Percentiles rank a stretch among this genome's conserved stretches.
Conservation (phyloP, 495 filamentous ascomycete genomes). For the Penicillium dipodomyicola region DNA sequence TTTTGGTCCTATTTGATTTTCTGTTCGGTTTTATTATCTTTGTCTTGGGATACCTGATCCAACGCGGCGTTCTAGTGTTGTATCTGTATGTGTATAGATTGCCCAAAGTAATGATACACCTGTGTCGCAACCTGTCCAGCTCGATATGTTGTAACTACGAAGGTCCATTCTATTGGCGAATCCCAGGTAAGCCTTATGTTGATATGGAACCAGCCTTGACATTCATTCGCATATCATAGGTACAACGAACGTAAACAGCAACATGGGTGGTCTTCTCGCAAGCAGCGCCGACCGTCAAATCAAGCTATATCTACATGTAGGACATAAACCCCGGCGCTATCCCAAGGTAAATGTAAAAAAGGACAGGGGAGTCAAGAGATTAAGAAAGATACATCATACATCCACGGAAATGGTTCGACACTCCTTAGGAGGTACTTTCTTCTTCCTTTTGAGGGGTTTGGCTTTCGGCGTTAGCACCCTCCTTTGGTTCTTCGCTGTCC, state of each 20-base stretch:
- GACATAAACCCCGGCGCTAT: conserved; percentile 15
- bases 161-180: background rate
- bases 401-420: background rate
- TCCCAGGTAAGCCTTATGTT: background rate
- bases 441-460: conserved; percentile 10
- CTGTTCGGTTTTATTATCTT: background rate
- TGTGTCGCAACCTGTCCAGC: background rate
- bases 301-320: conserved; percentile 26
- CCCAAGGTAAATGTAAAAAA: conserved; percentile 23
- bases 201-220: background rate
- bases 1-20: background rate
- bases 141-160: background rate
- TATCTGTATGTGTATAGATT: conserved; percentile 10
- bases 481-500: conserved; percentile 1
- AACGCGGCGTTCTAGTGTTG: conserved; percentile 8
- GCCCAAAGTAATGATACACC: background rate
- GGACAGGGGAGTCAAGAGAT: conserved; percentile 3
- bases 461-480: conserved; percentile 1
- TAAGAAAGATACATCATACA: background rate
- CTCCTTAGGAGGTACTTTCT: conserved; percentile 7
- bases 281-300: conserved; percentile 5
- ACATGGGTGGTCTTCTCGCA: conserved; percentile 6
- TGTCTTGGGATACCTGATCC: conserved; percentile 10
- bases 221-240: background rate
- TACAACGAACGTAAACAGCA: conserved; percentile 48